Percentiles rank a stretch among this genome's conserved stretches.
phyloP scores from a whole-genome alignment of 108 stramenopile species.

The Pelagomonas calceolata region DNA sequence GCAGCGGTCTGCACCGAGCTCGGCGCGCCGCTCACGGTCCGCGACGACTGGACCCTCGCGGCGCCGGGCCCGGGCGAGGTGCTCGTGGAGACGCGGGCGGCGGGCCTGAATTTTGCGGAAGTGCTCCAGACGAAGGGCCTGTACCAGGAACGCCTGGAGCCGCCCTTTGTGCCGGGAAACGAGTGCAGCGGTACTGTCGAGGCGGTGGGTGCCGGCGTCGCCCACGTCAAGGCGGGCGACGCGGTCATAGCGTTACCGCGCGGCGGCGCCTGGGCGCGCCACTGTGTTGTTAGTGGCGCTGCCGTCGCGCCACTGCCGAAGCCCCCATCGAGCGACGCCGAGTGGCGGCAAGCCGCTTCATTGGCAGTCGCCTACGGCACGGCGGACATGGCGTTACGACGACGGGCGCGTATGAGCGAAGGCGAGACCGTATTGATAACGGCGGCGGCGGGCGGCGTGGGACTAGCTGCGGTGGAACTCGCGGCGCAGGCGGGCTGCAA shows the following conservation, averaged over 20 bases:
- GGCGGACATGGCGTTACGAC: conserved; percentile 5
- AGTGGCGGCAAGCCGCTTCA: conserved; percentile 4
- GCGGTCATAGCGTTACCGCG: conserved; percentile 5
- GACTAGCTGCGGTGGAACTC: conserved; percentile 9
- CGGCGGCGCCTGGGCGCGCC: conserved; percentile 1
- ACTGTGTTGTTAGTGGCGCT: background rate
- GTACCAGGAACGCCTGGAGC: conserved; percentile 15
- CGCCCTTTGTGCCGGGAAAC: conserved; percentile 16
- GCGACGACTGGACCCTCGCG: background rate
- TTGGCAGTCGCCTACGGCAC: conserved; percentile 11
- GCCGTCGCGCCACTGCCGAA: background rate
- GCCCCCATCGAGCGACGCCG: background rate
- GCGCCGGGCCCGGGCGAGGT: background rate
- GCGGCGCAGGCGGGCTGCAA: background rate
- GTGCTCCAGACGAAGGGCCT: conserved; percentile 7
- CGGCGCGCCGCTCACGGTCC: background rate
- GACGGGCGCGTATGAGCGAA: background rate
- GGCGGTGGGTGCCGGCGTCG: background rate
- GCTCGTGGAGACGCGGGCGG: background rate
- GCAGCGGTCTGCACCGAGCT: background rate
- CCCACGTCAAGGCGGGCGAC: conserved; percentile 6
- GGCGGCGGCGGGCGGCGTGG: conserved; percentile 15
- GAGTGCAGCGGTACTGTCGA: conserved; percentile 7
- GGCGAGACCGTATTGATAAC: conserved; percentile 15
- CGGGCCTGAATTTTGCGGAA: conserved; percentile 16